Conservation (phyloP, 2,329 filamentous ascomycete species). For the Fusarium sulawesiense region DNA sequence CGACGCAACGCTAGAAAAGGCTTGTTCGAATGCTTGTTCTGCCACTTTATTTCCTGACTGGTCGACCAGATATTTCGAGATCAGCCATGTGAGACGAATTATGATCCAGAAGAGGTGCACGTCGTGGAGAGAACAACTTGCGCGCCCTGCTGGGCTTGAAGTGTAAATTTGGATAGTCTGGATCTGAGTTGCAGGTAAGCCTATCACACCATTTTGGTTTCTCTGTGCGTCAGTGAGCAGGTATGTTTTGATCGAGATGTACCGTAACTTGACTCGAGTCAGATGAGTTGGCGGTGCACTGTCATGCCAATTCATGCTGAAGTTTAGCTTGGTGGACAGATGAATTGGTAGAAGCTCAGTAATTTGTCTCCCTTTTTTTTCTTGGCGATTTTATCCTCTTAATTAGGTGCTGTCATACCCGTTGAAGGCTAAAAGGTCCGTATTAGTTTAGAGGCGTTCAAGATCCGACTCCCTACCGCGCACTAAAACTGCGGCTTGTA, state of each 20-base stretch:
- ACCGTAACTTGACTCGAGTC: slow-evolving; percentile 3
- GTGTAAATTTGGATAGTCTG: slow-evolving; percentile 4
- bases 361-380: slow-evolving; percentile 7
- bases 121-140: not conserved
- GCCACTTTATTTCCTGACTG: slow-evolving; percentile 18
- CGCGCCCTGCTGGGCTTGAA: slow-evolving; percentile 4
- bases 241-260: slow-evolving; percentile 4
- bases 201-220: slow-evolving; percentile 27
- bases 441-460: slow-evolving; percentile 1
- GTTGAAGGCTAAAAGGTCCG: not conserved
- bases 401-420: not conserved
- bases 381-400: slow-evolving; percentile 14
- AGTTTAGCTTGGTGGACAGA: not conserved
- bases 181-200: slow-evolving; percentile 5
- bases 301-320: not conserved
- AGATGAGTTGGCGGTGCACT: not conserved
- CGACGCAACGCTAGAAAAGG: slow-evolving; percentile 35
- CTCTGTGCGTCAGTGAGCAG: not conserved
- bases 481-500: slow-evolving; percentile 20
- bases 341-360: not conserved
- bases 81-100: slow-evolving; percentile 18
- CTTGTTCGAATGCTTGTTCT: slow-evolving; percentile 39
- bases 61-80: slow-evolving; percentile 9
- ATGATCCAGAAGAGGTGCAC: slow-evolving; percentile 14
- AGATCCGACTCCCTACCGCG: slow-evolving; percentile 2